A percentile compares a stretch with the other conserved stretches of the same genome.
Evolutionary conservation across 805 yeast genomes (phyloP).

Genomic region (Candida peoriensis): DNA sequence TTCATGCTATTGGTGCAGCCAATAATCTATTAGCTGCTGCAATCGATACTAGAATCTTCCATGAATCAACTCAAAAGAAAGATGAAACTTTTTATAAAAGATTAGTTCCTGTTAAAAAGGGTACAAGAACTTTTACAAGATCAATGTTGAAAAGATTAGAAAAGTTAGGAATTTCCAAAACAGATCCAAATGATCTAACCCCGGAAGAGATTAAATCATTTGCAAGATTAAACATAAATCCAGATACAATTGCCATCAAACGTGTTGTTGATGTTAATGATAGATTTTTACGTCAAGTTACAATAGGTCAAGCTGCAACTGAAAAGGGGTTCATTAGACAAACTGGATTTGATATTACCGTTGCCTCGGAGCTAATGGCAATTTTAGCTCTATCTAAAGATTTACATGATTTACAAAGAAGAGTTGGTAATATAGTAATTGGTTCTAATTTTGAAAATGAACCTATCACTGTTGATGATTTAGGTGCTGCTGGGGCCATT

Average conservation of each 20-base stretch:
- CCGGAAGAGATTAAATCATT: slow-evolving; percentile 60
- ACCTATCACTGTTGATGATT: slow-evolving; percentile 78
- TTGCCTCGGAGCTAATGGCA: slow-evolving; percentile 96
- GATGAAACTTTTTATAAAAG: slow-evolving; percentile 71
- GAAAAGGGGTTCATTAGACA: slow-evolving; percentile 84
- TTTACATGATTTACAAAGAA: slow-evolving; percentile 63
- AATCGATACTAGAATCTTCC: slow-evolving; percentile 81
- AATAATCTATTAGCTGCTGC: slow-evolving; percentile 81
- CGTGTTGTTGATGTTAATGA: slow-evolving; percentile 95
- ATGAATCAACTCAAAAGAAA: slow-evolving; percentile 65
- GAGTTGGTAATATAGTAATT: slow-evolving; percentile 73
- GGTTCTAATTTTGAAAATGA: slow-evolving; percentile 64
- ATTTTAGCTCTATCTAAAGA: slow-evolving; percentile 74
- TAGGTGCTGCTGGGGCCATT: slow-evolving; percentile 83
- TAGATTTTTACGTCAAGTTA: slow-evolving; percentile 81
- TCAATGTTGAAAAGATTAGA: slow-evolving; percentile 63
- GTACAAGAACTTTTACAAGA: slow-evolving; percentile 58
- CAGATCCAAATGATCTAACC: slow-evolving; percentile 68
- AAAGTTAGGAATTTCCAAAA: slow-evolving; percentile 64
- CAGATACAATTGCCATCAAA: slow-evolving; percentile 83
- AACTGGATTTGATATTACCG: slow-evolving; percentile 94
- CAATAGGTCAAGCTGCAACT: slow-evolving; percentile 88
- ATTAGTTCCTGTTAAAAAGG: slow-evolving; percentile 71
- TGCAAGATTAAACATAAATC: slow-evolving; percentile 71
- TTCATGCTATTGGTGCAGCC: slow-evolving; percentile 80